These are phyloP conservation scores for Jasminum sambac DNA, from an alignment of 257 asterid species.

Conservation along the genomic window DNA sequence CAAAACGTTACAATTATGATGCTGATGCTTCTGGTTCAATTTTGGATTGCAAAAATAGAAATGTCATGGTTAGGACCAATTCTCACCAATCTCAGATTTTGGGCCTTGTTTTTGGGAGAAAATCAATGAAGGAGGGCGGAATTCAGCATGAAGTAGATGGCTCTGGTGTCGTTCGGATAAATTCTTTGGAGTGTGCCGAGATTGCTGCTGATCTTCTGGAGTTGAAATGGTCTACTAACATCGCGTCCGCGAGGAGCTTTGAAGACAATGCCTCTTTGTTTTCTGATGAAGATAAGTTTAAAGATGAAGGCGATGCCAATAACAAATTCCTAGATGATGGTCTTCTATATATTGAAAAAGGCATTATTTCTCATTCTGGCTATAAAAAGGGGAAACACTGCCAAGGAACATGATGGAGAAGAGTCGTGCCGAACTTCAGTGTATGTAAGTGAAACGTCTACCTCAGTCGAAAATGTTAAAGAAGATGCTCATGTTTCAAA, in stretches of 20 bases:
- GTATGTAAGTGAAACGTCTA: conserved; percentile 27
- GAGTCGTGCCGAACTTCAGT: conserved; percentile 30
- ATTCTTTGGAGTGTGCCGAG: conserved; percentile 84
- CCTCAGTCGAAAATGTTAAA: conserved; percentile 26
- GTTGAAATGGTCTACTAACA: conserved; percentile 88
- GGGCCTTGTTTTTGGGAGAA: conserved; percentile 68
- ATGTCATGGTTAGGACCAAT: conserved; percentile 40
- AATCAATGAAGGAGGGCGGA: conserved; percentile 33
- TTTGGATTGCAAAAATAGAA: conserved; percentile 31
- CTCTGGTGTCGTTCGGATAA: conserved; percentile 35
- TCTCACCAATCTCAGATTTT: conserved; percentile 56
- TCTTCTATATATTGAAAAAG: conserved; percentile 23
- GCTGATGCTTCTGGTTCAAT: conserved; percentile 35
- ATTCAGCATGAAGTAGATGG: conserved; percentile 30
- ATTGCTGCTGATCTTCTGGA: conserved; percentile 95
- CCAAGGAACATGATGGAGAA: conserved; percentile 31
- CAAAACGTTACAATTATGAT: conserved; percentile 52
- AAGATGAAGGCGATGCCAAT: conserved; percentile 26
- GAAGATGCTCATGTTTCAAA: conserved; percentile 26
- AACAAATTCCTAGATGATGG: conserved; percentile 27
- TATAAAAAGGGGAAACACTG: conserved; percentile 26
- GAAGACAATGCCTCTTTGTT: conserved; percentile 28
- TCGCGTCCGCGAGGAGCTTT: conserved; percentile 42
- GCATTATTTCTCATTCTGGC: conserved; percentile 23
- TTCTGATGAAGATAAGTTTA: conserved; percentile 30